A percentile compares a stretch with the other conserved stretches of the same genome.
Evolutionary conservation across 1,284 basidiomycete species (phyloP).

Genomic region (Thecaphora frezii): DNA sequence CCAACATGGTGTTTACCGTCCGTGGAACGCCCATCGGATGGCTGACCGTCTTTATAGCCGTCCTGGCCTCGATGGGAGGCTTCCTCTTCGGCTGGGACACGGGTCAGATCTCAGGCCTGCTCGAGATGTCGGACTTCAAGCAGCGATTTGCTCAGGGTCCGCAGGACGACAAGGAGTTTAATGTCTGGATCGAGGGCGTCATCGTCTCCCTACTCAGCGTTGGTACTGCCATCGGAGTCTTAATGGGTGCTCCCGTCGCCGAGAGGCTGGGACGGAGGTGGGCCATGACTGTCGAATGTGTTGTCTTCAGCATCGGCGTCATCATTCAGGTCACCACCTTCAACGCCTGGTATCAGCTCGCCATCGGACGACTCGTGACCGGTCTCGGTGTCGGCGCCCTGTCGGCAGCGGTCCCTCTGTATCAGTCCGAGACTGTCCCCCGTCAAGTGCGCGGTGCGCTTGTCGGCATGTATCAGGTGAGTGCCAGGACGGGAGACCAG

Average conservation of each 20-base stretch:
- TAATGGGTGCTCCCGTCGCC: conserved; percentile 61
- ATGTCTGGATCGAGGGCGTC: conserved; percentile 62
- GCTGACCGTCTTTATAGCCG: conserved; percentile 69
- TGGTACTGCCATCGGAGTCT: conserved; percentile 57
- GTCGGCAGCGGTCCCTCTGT: conserved; percentile 72
- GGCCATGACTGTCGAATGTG: conserved; percentile 72
- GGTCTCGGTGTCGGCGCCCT: conserved; percentile 60
- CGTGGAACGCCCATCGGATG: conserved; percentile 53
- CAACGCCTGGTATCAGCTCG: conserved; percentile 59
- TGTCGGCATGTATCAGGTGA: conserved; percentile 68
- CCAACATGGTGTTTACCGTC: conserved; percentile 32
- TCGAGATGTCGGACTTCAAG: conserved; percentile 74
- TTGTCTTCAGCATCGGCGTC: conserved; percentile 72
- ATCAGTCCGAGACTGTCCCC: conserved; percentile 76
- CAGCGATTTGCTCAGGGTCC: conserved; percentile 64
- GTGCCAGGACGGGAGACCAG: too few relatives aligned
- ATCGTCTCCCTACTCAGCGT: conserved; percentile 69
- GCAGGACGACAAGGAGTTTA: conserved; percentile 25
- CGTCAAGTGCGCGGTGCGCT: conserved; percentile 75
- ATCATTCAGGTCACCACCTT: conserved; percentile 63
- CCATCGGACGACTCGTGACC: conserved; percentile 64
- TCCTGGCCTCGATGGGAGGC: conserved; percentile 75
- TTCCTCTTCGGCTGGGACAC: conserved; percentile 75
- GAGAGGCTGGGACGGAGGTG: conserved; percentile 71
- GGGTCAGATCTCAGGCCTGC: conserved; percentile 75